phyloP scores from a whole-genome alignment of 306 rosid genomes.

The Canavalia gladiata region DNA sequence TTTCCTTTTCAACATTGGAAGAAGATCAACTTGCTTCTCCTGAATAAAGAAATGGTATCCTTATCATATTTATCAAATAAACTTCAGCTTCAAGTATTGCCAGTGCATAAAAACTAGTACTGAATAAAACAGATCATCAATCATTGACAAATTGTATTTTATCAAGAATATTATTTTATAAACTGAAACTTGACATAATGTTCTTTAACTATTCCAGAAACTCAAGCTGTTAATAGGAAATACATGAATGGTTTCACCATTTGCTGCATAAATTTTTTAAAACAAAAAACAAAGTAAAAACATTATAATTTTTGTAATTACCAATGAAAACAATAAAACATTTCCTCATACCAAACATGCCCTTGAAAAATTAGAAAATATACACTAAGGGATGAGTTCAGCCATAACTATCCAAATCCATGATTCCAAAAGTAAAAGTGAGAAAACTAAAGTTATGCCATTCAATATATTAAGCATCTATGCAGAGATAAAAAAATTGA shows the following conservation, averaged over 20 bases:
- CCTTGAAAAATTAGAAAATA: not conserved
- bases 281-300: not conserved
- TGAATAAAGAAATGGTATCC: conserved; percentile 47
- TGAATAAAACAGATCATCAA: conserved; percentile 29
- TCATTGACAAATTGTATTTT: conserved; percentile 12
- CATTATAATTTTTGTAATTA: not conserved
- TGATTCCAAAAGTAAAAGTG: conserved; percentile 4
- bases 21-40: conserved; percentile 86
- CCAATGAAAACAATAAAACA: not conserved
- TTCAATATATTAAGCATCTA: conserved; percentile 34
- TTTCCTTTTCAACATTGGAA: conserved; percentile 69
- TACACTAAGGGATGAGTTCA: conserved; percentile 22
- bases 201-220: not conserved
- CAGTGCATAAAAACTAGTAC: not conserved
- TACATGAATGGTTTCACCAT: not conserved
- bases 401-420: conserved; percentile 29
- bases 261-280: not conserved
- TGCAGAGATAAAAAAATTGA: not conserved
- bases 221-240: not conserved
- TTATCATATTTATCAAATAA: conserved; percentile 13
- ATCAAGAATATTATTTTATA: conserved; percentile 15
- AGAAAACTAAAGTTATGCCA: conserved; percentile 17
- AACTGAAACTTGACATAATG: conserved; percentile 1
- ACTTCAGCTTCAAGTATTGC: not conserved
- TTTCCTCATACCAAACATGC: not conserved